Evolutionary conservation across 2,329 filamentous ascomycete species (phyloP).

Genomic region (Dactylonectria macrodidyma): DNA sequence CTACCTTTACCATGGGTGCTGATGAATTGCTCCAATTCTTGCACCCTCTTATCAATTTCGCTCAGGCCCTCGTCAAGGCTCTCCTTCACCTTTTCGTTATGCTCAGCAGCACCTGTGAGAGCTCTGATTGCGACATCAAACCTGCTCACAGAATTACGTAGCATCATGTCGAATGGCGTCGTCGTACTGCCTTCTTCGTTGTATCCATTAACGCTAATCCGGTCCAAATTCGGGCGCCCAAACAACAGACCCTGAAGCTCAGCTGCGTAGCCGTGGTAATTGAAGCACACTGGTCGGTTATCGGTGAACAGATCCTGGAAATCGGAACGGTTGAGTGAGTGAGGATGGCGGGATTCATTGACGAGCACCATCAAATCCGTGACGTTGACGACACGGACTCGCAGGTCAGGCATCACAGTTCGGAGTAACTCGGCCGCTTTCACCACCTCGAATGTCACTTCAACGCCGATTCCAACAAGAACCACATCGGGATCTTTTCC

Average conservation of each 20-base stretch:
- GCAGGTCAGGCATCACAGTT: constrained; percentile 64
- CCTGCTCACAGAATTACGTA: constrained; percentile 71
- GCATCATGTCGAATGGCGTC: constrained; percentile 80
- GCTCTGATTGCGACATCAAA: constrained; percentile 72
- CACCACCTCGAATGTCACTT: constrained; percentile 76
- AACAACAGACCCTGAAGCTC: constrained; percentile 75
- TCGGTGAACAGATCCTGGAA: constrained; percentile 72
- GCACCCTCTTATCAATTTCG: constrained; percentile 64
- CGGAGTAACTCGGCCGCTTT: constrained; percentile 71
- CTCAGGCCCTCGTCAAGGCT: constrained; percentile 61
- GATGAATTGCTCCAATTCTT: constrained; percentile 68
- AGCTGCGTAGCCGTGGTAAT: constrained; percentile 76
- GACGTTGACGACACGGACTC: constrained; percentile 75
- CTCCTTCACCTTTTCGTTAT: constrained; percentile 63
- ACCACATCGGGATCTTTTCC: constrained; percentile 74
- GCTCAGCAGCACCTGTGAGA: constrained; percentile 61
- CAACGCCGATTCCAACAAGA: constrained; percentile 75
- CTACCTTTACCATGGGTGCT: constrained; percentile 65
- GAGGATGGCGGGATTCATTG: constrained; percentile 69
- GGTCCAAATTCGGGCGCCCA: constrained; percentile 65
- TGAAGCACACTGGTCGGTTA: constrained; percentile 72
- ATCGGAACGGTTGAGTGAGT: constrained; percentile 65
- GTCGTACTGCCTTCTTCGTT: constrained; percentile 77
- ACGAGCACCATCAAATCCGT: constrained; percentile 76
- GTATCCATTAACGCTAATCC: constrained; percentile 72